A percentile compares a stretch with the other conserved stretches of the same genome.
Evolutionary conservation across 2,329 filamentous ascomycete genomes (phyloP).

Genomic region (Colletotrichum caudatum): DNA sequence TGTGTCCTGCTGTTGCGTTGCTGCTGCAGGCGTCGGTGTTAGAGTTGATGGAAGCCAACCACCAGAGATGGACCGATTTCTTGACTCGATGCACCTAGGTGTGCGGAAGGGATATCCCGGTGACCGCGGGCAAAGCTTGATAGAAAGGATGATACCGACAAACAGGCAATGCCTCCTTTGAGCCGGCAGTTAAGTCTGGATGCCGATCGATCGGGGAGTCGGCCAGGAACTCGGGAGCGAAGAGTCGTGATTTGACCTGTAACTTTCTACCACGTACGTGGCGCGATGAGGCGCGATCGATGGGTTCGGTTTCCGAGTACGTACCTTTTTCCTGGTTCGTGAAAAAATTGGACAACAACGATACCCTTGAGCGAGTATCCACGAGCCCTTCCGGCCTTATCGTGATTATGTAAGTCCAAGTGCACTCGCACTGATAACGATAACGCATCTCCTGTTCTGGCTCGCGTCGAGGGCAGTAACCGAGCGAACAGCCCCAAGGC

Average conservation of each 20-base stretch:
- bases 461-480: no score
- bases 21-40: neutral
- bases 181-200: slow-evolving; percentile 2
- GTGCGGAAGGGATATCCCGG: neutral
- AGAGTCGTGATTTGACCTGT: neutral
- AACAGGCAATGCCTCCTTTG: slow-evolving; percentile 9
- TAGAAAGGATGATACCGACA: neutral
- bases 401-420: neutral
- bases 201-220: neutral
- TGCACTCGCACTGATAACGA: neutral
- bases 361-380: no score
- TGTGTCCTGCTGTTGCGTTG: neutral
- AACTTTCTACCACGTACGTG: neutral
- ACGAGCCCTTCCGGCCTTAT: neutral
- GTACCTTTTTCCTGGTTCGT: neutral
- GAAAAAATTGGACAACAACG: no score
- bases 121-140: neutral
- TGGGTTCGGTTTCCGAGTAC: neutral
- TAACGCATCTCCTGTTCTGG: neutral
- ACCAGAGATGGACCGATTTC: no score
- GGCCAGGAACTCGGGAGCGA: neutral
- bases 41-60: neutral
- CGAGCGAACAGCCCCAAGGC: no score
- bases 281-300: slow-evolving; percentile 2
- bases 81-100: slow-evolving; percentile 8